Evolutionary conservation across 306 rosid species (phyloP), one percentile per base, ranked within the genome.

Genomic region (Quercus dentata): DNA sequence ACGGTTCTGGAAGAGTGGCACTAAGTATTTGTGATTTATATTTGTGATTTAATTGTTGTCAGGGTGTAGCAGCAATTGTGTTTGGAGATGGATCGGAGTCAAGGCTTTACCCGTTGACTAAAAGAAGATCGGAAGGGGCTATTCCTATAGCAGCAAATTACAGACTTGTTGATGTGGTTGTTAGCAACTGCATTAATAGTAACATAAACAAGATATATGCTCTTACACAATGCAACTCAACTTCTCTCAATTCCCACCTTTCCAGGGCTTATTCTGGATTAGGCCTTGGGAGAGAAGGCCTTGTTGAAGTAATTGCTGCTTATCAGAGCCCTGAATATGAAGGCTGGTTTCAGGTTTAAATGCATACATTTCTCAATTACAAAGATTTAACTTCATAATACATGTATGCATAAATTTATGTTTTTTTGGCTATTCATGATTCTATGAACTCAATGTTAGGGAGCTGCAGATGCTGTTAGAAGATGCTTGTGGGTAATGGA

Each of bases 241-340:
- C 89, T 75, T 83, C 83, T 62, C 89, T 86, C 76, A 86, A 86
- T 74, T 77, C 87, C 73, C 89, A 86, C 76, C 76, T 86, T 49
- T 80, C 82, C 35, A 55, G 80, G 70, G 85, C 87, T 41, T 83
- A 86, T 74, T 41, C 89, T 54, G 77, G 82, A 70, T 7, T 46
- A 20, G 85, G 88, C 7, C 31, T 59, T 54, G 74, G 77, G 25
- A 57, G 59, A 25, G 81, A 75, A 7, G 83, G 80, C 9, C 67
- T 64, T 62, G 74, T 85, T 41, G 77, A 82, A 79, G 82, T 85
- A 4, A 82, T 85, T 58, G 81, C 89, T 11, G 89, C 89, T 1
- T 73, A 54, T 69, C 89, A 85, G 75, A 76, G 86, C 82, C 80
- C 79, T 55, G 80, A 69, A n/a, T 56, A 79, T 57, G 46, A 64